phyloP scores from a whole-genome alignment of 139 green algal genomes.

The Marvania coccoides region DNA sequence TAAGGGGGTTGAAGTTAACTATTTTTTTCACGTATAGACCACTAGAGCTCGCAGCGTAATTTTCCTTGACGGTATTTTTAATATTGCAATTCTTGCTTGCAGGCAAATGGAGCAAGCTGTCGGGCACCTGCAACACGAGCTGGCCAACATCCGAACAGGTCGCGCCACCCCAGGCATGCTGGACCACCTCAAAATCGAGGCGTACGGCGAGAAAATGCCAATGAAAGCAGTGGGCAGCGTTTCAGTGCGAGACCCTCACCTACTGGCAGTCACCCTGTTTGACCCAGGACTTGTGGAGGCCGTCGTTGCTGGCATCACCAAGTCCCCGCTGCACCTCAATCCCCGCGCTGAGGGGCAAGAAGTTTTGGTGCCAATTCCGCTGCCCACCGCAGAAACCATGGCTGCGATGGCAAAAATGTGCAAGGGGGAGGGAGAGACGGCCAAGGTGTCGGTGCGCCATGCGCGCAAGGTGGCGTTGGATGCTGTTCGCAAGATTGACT shows the following conservation, averaged over 20 bases:
- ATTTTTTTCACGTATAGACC: no score
- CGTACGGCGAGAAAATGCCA: slow-evolving; percentile 46
- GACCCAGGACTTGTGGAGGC: slow-evolving; percentile 36
- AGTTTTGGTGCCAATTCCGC: slow-evolving; percentile 45
- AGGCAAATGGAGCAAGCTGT: slow-evolving; percentile 49
- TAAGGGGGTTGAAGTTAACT: no score
- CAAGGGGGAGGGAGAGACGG: slow-evolving; percentile 47
- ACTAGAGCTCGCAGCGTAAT: no score
- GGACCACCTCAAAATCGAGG: slow-evolving; percentile 54
- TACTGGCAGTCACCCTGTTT: slow-evolving; percentile 62
- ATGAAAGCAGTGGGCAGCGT: slow-evolving; percentile 53
- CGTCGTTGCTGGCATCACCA: slow-evolving; percentile 50
- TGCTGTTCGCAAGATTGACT: slow-evolving; percentile 17
- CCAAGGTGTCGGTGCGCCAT: slow-evolving; percentile 50
- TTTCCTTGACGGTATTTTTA: no score
- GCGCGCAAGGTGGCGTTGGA: slow-evolving; percentile 48
- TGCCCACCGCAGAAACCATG: slow-evolving; percentile 33
- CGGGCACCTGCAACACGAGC: slow-evolving; percentile 45
- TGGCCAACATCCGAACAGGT: slow-evolving; percentile 55
- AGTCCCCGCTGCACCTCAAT: slow-evolving; percentile 55
- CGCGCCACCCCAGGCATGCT: slow-evolving; percentile 67
- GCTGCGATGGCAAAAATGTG: slow-evolving; percentile 56
- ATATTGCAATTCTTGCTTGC: no score
- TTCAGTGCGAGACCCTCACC: slow-evolving; percentile 55
- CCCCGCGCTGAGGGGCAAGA: slow-evolving; percentile 35